Conservation (phyloP, 176 grass and related monocot species). For the Bolboschoenus planiculmis region DNA sequence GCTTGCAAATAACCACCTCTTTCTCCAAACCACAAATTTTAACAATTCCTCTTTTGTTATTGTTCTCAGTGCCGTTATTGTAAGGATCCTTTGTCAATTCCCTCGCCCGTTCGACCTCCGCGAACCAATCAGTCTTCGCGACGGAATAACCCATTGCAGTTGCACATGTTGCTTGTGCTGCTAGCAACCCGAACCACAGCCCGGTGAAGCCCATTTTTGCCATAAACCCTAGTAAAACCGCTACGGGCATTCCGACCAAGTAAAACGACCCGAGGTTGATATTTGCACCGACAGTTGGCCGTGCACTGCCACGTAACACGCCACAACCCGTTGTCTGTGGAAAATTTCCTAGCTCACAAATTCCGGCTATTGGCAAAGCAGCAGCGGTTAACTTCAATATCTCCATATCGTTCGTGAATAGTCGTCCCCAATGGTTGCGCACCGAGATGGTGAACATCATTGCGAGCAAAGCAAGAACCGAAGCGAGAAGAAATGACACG, state of each 20-base stretch:
- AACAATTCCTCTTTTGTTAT: slow-evolving; percentile 7
- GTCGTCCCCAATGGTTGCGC: slow-evolving; percentile 49
- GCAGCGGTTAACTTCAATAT: slow-evolving; percentile 58
- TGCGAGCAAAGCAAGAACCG: slow-evolving; percentile 37
- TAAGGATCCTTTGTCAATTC: slow-evolving; percentile 44
- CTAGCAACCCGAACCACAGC: slow-evolving; percentile 83
- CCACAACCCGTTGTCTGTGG: slow-evolving; percentile 92
- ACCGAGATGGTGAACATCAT: slow-evolving; percentile 73
- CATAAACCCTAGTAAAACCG: slow-evolving; percentile 51
- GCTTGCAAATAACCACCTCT: slow-evolving; percentile 14
- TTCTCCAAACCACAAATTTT: slow-evolving; percentile 21
- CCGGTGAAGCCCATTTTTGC: slow-evolving; percentile 66
- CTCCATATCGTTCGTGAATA: slow-evolving; percentile 73
- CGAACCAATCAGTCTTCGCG: slow-evolving; percentile 60
- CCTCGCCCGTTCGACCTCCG: slow-evolving; percentile 59
- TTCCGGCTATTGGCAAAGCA: slow-evolving; percentile 83
- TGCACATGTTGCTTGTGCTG: slow-evolving; percentile 77
- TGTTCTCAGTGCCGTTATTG: neutral
- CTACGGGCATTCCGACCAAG: slow-evolving; percentile 93
- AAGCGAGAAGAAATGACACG: slow-evolving; percentile 41
- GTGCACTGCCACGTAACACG: slow-evolving; percentile 74
- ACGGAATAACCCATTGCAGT: slow-evolving; percentile 60
- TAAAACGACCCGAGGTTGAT: slow-evolving; percentile 96
- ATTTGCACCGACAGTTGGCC: slow-evolving; percentile 56
- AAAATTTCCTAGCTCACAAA: slow-evolving; percentile 96